phyloP scores from a whole-genome alignment of 768 basidiomycete species.

The Mycena rebaudengoi region DNA sequence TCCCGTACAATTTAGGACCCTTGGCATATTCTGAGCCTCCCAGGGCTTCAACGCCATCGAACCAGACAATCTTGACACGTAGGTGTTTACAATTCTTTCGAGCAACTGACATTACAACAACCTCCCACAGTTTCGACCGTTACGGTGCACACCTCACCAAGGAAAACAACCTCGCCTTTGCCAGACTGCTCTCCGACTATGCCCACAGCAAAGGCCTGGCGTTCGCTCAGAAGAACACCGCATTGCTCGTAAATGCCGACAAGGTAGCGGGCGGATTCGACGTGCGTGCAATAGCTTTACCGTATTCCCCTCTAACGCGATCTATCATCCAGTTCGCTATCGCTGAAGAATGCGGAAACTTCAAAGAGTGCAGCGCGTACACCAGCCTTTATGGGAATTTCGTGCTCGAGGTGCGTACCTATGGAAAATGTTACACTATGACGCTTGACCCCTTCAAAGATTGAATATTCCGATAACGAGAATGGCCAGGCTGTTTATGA shows the following conservation, averaged over 20 bases:
- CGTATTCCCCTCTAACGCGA: no score
- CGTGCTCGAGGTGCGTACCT: neutral
- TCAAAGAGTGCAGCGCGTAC: conserved; percentile 11
- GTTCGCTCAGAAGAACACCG: conserved; percentile 15
- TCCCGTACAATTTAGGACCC: no score
- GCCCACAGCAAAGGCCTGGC: neutral
- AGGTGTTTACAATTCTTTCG: neutral
- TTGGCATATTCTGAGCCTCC: no score
- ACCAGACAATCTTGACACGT: conserved; percentile 9
- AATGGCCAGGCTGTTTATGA: neutral
- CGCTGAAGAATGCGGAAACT: no score
- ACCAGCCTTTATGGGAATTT: conserved; percentile 10
- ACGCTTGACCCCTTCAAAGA: neutral
- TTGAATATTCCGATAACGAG: neutral
- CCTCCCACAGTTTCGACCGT: conserved; percentile 2
- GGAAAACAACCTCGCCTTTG: conserved; percentile 13
- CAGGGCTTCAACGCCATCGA: conserved; percentile 11
- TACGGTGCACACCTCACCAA: neutral
- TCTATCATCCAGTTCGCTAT: no score
- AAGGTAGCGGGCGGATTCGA: conserved; percentile 5
- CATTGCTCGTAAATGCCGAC: neutral
- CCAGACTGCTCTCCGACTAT: conserved; percentile 5
- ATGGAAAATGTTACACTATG: neutral
- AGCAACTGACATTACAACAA: no score
- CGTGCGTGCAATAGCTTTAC: no score